These are phyloP conservation scores for Kentomonas sorsogonicus DNA, from an alignment of 208 protist species.

Conservation along the genomic window DNA sequence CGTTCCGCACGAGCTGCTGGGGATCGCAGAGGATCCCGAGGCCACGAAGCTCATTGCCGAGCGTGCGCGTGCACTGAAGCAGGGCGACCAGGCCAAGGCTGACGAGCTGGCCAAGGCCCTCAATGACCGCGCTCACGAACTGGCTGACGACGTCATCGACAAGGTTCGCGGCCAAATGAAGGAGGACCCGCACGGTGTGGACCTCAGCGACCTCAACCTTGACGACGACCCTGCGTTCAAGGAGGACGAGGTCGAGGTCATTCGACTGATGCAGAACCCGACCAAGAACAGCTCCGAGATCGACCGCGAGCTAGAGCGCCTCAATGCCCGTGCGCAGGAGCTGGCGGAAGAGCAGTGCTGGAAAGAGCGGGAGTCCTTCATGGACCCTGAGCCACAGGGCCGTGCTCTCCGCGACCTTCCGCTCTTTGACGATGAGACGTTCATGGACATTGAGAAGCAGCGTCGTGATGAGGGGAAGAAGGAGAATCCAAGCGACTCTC, in stretches of 20 bases:
- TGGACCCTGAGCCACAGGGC: constrained; percentile 33
- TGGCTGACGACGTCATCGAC: constrained; percentile 18
- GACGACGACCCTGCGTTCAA: constrained; percentile 36
- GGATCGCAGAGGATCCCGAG: constrained; percentile 33
- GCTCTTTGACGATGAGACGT: constrained; percentile 29
- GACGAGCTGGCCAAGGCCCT: constrained; percentile 15
- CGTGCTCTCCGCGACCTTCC: constrained; percentile 33
- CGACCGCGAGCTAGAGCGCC: too few relatives aligned
- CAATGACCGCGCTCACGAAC: constrained; percentile 26
- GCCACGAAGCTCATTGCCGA: constrained; percentile 21
- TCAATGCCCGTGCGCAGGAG: constrained; percentile 33
- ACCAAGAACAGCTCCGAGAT: constrained; percentile 29
- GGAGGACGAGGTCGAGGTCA: constrained; percentile 19
- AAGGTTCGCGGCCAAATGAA: constrained; percentile 19
- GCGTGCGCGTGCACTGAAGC: constrained; percentile 17
- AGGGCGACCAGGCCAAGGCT: constrained; percentile 11
- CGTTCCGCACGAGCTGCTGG: constrained; percentile 38
- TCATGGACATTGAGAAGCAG: constrained; percentile 31
- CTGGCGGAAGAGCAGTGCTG: constrained; percentile 38
- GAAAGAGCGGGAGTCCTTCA: constrained; percentile 32
- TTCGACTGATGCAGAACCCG: constrained; percentile 23
- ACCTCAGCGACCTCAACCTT: constrained; percentile 31
- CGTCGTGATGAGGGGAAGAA: constrained; percentile 27
- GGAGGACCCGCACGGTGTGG: constrained; percentile 23
- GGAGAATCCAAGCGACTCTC: constrained; percentile 9